Base-by-base conservation (phyloP, 495 filamentous ascomycete species). In the Annulohypoxylon stygium region DNA sequence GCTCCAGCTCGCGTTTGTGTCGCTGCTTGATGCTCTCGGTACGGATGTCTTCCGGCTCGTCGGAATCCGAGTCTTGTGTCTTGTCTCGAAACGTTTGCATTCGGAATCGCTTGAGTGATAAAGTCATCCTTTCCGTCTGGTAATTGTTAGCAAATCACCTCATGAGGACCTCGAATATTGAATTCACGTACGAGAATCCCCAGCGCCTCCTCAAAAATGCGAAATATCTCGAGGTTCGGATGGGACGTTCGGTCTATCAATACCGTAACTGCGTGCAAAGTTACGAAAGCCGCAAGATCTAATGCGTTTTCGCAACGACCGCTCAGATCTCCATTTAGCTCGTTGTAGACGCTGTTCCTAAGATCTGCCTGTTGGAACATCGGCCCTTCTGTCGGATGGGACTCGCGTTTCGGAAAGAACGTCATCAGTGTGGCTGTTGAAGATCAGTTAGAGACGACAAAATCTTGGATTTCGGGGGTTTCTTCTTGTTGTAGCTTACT, bases 171-270 rank as follows among this genome's bases (percentile, higher is more conserved):
- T n/a, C 20, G 11, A 7, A 33, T 20, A 2, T n/a, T 53, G 4
- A 25, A 23, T 25, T 12, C 4, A 75, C 75, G 20, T 75, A 90
- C 88, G 73, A 92, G 74, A 25, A 91, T 88, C 1, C 88, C 89
- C 23, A 92, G 88, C 12, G 88, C 90, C 70, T 91, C 89, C 65
- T 91, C 90, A 58, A 92, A 91, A 0, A 92, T 87, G 2, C 89
- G 86, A 57, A 92, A 88, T 1, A 91, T 84, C 65, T 92, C 88
- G 1, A 92, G 74, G 45, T 91, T 88, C 1, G 84, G 83, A 74
- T 91, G 86, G 1, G 86, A 83, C 0, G 87, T 86, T 51, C 83
- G 80, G 20, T 90, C 89, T 0, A 92, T 76, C 12, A 92, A 81
- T 2, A 91, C 89, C 6, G 86, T 90, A 5, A 89, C 85, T 3